Percentiles rank a stretch among this genome's conserved stretches.
These are phyloP conservation scores for Neopestalotiopsis rosae DNA, from an alignment of 2,329 filamentous ascomycete genomes.

Conservation along the genomic window DNA sequence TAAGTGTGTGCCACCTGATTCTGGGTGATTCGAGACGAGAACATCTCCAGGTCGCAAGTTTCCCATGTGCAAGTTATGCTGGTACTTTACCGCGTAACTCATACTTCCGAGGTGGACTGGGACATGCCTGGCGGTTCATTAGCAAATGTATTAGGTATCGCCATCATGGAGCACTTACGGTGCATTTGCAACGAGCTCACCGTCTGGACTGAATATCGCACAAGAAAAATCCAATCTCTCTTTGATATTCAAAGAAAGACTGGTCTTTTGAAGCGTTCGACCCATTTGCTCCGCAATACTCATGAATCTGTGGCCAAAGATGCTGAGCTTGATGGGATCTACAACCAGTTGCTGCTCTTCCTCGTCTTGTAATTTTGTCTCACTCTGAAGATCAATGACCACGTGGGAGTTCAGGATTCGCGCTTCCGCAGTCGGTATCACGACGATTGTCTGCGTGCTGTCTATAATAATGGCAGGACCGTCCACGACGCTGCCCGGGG, in stretches of 20 bases:
- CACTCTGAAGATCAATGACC: slow-evolving; percentile 37
- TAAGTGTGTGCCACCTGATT: slow-evolving; percentile 23
- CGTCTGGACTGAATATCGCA: slow-evolving; percentile 75
- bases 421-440: slow-evolving; percentile 45
- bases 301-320: slow-evolving; percentile 84
- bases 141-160: neutral
- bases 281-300: slow-evolving; percentile 85
- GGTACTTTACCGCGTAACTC: slow-evolving; percentile 75
- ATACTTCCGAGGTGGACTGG: slow-evolving; percentile 78
- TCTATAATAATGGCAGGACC: slow-evolving; percentile 31
- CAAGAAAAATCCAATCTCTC: slow-evolving; percentile 82
- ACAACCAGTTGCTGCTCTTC: slow-evolving; percentile 48
- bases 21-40: slow-evolving; percentile 25
- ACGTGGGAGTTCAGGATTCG: slow-evolving; percentile 41
- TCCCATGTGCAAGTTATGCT: slow-evolving; percentile 70
- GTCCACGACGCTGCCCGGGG: slow-evolving; percentile 23
- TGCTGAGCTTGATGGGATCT: slow-evolving; percentile 75
- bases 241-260: slow-evolving; percentile 78
- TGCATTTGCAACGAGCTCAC: slow-evolving; percentile 74
- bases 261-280: slow-evolving; percentile 77
- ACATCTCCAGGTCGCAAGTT: slow-evolving; percentile 50
- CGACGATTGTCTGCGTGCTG: slow-evolving; percentile 29
- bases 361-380: slow-evolving; percentile 61
- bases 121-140: slow-evolving; percentile 44
- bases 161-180: slow-evolving; percentile 41